Percentiles rank a stretch among this genome's conserved stretches.
These are phyloP conservation scores for Xylaria sp. DNA, from an alignment of 2,329 filamentous ascomycete genomes.

Conservation along the genomic window DNA sequence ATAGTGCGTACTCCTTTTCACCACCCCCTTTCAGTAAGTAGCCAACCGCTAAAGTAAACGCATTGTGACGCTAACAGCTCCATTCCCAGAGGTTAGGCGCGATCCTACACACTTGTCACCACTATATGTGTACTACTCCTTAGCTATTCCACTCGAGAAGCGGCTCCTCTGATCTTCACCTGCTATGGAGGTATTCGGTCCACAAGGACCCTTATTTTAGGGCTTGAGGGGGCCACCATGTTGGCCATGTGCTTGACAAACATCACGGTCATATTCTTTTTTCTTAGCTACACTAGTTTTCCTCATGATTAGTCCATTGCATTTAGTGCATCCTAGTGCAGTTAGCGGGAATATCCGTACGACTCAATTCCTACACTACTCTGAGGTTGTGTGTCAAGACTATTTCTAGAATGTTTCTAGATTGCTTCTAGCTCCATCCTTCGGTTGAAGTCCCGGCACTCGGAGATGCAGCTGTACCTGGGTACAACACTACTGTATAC, in stretches of 20 bases:
- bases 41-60: background rate
- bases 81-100: background rate
- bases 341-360: constrained; percentile 32
- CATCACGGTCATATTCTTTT: background rate
- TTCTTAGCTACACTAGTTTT: background rate
- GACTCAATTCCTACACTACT: background rate
- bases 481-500: background rate
- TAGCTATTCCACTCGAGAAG: background rate
- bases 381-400: constrained; percentile 13
- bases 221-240: constrained; percentile 1
- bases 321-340: constrained; percentile 16
- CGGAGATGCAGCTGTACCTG: background rate
- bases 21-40: background rate
- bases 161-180: background rate
- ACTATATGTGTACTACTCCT: background rate
- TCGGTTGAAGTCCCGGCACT: background rate
- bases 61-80: background rate
- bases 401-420: constrained; percentile 33
- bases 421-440: constrained; percentile 16
- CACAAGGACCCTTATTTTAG: constrained; percentile 22
- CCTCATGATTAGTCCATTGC: background rate
- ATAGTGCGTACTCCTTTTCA: background rate
- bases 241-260: background rate
- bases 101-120: background rate
- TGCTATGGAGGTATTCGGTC: background rate